Evolutionary conservation across 768 basidiomycete genomes (phyloP).

Genomic region (Trametes cinnabarina): DNA sequence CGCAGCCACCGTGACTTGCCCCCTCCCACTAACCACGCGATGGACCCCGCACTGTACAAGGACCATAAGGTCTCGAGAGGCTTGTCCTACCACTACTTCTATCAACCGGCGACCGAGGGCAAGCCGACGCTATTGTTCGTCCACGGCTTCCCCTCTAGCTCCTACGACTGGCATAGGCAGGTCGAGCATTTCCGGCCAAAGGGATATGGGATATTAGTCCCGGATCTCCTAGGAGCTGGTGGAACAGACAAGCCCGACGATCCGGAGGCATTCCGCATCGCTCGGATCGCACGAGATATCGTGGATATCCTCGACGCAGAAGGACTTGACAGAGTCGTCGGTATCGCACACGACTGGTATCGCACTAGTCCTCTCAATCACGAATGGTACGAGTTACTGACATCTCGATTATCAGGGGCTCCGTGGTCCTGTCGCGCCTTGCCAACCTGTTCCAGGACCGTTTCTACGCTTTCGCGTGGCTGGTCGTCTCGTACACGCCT

Average conservation of each 20-base stretch:
- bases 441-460: constrained; percentile 33
- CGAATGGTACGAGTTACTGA: too few relatives aligned
- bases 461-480: constrained; percentile 40
- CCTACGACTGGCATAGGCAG: constrained; percentile 41
- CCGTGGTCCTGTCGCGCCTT: not conserved
- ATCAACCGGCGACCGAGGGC: constrained; percentile 20
- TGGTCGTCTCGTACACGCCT: constrained; percentile 33
- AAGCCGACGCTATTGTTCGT: constrained; percentile 43
- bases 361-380: too few relatives aligned
- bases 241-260: constrained; percentile 43
- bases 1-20: too few relatives aligned
- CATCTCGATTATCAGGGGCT: not conserved
- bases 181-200: constrained; percentile 36
- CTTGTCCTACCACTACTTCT: constrained; percentile 37
- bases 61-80: constrained; percentile 30
- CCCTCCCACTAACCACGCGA: not conserved
- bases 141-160: constrained; percentile 45
- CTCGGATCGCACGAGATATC: constrained; percentile 30
- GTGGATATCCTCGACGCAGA: constrained; percentile 36
- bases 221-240: constrained; percentile 48
- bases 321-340: constrained; percentile 30
- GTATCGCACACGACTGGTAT: constrained; percentile 37
- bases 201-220: constrained; percentile 45
- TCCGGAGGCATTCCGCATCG: constrained; percentile 25
- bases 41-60: constrained; percentile 32